Base-by-base conservation (phyloP, 1,139 yeast species). In the Sugiyamaella novakii region DNA sequence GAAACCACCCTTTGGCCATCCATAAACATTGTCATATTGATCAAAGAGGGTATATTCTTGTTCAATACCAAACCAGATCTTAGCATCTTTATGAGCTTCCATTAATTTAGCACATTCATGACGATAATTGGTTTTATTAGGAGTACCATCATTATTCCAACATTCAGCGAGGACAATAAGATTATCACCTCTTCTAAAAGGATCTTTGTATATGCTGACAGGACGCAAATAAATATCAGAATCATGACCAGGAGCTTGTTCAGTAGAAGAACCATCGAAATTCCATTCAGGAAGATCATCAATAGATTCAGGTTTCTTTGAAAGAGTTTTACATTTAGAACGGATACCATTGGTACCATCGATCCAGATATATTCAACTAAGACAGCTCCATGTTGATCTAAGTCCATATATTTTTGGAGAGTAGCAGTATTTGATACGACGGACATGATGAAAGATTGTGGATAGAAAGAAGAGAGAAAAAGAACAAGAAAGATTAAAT, bases 1-100 rank as follows among this genome's bases (percentile, higher is more conserved):
- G 92, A 81, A 92, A 56, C 98, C 98, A 65, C 98, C 98, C 78
- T 87, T 83, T 74, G 98, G 98, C 98, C 98, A 92, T 62, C 96
- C 98, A 74, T 89, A 92, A 54, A 87, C 92, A 64, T 85, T 76
- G 71, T 87, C 96, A 66, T 72, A 84, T 72, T 87, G 85, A 73
- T 92, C 98, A 68, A 92, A 87, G 69, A 92, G 77, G 59, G 98
- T 92, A 79, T 92, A 92, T 75, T 92, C 98, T 78, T 92, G 98
- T 77, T 92, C 98, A 67, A 92, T 80, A 73, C 98, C 98, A 65
- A 92, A 92, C 98, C 98, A 92, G 65, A 89, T 83, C 62, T 80
- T 80, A 72, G 87, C 89, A 58, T 77, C 80, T 64, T 81, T 76
- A 76, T 92, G 97, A 56, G 96, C 96, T 70, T 82, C 83, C 92